Base-by-base conservation (phyloP, 2,329 filamentous ascomycete species). In the Pseudocercospora vitis region DNA sequence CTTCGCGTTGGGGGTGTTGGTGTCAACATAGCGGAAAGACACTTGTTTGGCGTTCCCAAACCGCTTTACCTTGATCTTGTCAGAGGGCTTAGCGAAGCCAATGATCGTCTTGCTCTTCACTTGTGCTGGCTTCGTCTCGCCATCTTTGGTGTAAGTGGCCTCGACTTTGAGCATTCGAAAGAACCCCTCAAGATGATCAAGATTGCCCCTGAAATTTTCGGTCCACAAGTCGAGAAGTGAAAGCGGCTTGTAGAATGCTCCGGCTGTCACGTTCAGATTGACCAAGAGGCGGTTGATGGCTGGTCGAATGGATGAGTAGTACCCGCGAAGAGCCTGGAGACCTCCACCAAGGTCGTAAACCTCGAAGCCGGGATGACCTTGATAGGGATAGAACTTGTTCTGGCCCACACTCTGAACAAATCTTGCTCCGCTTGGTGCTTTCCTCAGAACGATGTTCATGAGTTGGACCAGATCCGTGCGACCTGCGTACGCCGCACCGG, bases 201-300 rank as follows among this genome's bases (percentile, higher is more conserved):
- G 39, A 61, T 63, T 39, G 8, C 56, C 61, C 3, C 54, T 53
- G 39, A 71, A 70, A 4, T 23, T 8, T 21, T 67, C 63, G 0
- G 48, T 29, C 8, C 79, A 73, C 0, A 79, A 52, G 0, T 59
- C 28, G 2, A 61, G 50, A 1, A 71, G 53, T 1, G 55, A 55
- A 12, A 60, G 24, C 1, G 73, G 61, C 58, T 80, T 74, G 67
- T 82, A 83, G 62, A 83, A 85, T 0, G 82, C 81, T 2, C 76
- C 74, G 39, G 79, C 79, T 7, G 81, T 81, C 21, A 86, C 81
- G 53, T 87, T 84, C 2, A 86, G 71, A 52, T 87, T 87, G 9
- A 86, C 66, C 0, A 87, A 64, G 3, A 86, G 70, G 3, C 82
- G 75, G 32, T 76, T 77, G 11, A 81, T 80, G 2, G 81, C 78